phyloP scores from a whole-genome alignment of 371 early-diverging fungal genomes.

The Haplosporangium sp. region DNA sequence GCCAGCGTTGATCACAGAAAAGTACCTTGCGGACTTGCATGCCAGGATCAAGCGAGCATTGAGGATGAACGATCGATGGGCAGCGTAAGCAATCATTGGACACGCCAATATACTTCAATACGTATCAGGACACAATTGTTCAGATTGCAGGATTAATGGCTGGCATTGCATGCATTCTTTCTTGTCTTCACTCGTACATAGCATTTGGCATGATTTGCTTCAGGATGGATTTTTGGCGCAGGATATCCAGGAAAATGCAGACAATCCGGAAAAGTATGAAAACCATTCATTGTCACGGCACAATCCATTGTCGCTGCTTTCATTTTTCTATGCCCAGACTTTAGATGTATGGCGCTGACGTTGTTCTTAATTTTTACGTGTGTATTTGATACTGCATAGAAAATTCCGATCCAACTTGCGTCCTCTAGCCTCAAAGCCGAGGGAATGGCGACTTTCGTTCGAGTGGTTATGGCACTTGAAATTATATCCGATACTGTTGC shows the following conservation, averaged over 20 bases:
- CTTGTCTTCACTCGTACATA: slow-evolving; percentile 23
- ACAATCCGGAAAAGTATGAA: slow-evolving; percentile 66
- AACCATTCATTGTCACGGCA: background rate
- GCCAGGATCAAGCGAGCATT: slow-evolving; percentile 67
- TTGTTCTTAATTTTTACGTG: background rate
- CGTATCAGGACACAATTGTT: background rate
- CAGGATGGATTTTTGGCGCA: slow-evolving; percentile 77
- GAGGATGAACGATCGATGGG: slow-evolving; percentile 70
- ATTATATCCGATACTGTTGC: slow-evolving; percentile 73
- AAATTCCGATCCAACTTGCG: slow-evolving; percentile 64
- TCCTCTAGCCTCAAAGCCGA: slow-evolving; percentile 36
- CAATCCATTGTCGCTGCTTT: background rate
- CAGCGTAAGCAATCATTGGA: slow-evolving; percentile 64
- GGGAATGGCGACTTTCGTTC: slow-evolving; percentile 35
- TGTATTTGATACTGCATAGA: slow-evolving; percentile 14
- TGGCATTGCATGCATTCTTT: slow-evolving; percentile 44
- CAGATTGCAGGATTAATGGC: background rate
- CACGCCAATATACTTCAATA: too few species aligned
- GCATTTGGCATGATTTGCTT: slow-evolving; percentile 73
- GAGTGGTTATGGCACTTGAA: slow-evolving; percentile 90
- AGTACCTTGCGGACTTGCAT: slow-evolving; percentile 65
- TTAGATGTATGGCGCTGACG: too few species aligned
- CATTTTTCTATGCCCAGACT: too few species aligned
- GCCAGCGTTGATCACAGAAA: slow-evolving; percentile 64
- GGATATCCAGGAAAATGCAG: slow-evolving; percentile 76